Evolutionary conservation across 2,329 filamentous ascomycete species (phyloP), one percentile per base, ranked within the genome.

Genomic region (Colletotrichum kahawae): DNA sequence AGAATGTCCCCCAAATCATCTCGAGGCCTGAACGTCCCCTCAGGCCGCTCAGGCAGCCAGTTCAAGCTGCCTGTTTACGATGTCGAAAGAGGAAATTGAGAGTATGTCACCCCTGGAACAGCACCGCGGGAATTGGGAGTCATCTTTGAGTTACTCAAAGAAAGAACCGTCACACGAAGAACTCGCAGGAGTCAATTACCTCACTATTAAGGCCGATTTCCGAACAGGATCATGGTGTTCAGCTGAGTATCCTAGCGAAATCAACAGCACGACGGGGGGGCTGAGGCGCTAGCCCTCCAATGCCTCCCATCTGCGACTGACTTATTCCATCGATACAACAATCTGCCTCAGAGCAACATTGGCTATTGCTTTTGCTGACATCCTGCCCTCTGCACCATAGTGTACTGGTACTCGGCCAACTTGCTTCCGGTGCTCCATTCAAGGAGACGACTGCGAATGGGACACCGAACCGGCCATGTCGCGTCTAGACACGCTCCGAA

Each of bases 71-170:
- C 0, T 76, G 71, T 27, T 57, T 75, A 5, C 66, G 48, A 12
- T 75, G 75, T 33, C 71, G 75, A 18, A 68, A 31, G n/a, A 21
- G 67, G 9, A 76, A 76, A 63, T 67, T 71, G 29, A 76, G 75
- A 71, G 71, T 70, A 75, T 7, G 13, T 36, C 13, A 27, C n/a
- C 33, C 2, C 18, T 4, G 14, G 7, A 13, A 8, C 10, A 21
- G 8, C 34, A 36, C 13, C 7, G 34, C 13, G 34, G 34, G 7
- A 36, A 36, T 36, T 36, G 5, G 34, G 6, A 36, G 13, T 7
- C 34, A 36, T 36, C 34, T 36, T 16, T 36, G 34, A 14, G 34
- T 16, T 16, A 36, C 34, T 36, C 13, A 16, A 36, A 6, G 13
- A 36, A 16, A 16, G 13, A 7, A 14, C 2, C 34, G 13, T 16